Percentiles rank a stretch among this genome's conserved stretches.
Conservation (phyloP, 768 basidiomycete genomes). For the Tephrocybe sp. region DNA sequence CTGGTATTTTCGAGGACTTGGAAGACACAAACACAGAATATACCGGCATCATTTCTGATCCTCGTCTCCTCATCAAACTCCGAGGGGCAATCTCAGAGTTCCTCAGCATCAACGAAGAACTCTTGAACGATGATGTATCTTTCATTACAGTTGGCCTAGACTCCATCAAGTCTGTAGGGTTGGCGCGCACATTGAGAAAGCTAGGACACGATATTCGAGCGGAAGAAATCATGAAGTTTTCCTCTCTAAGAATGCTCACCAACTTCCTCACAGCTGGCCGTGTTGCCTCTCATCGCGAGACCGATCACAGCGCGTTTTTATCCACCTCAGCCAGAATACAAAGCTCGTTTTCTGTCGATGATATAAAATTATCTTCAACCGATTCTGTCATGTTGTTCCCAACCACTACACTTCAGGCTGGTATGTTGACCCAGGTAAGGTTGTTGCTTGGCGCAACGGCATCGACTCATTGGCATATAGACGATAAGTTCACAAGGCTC, state of each 20-base stretch:
- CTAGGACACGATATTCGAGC: slow-evolving; percentile 33
- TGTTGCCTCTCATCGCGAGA: background rate
- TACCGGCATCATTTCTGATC: slow-evolving; percentile 10
- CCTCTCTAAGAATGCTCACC: slow-evolving; percentile 20
- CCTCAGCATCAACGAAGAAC: slow-evolving; percentile 19
- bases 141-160: slow-evolving; percentile 46
- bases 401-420: slow-evolving; percentile 43
- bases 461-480: slow-evolving; percentile 14
- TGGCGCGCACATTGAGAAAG: slow-evolving; percentile 32
- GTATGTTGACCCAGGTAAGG: slow-evolving; percentile 48
- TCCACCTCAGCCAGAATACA: background rate
- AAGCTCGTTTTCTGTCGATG: slow-evolving; percentile 12
- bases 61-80: slow-evolving; percentile 14
- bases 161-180: slow-evolving; percentile 44
- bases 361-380: slow-evolving; percentile 18
- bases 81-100: slow-evolving; percentile 24
- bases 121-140: slow-evolving; percentile 28
- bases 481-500: slow-evolving; percentile 27
- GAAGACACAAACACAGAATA: background rate
- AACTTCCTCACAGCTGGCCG: background rate
- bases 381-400: slow-evolving; percentile 37
- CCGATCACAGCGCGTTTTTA: background rate
- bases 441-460: background rate
- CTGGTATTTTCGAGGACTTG: background rate
- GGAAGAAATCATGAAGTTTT: slow-evolving; percentile 33